These are phyloP conservation scores for Durusdinium trenchii DNA, from an alignment of 73 alveolate species.

Conservation along the genomic window DNA sequence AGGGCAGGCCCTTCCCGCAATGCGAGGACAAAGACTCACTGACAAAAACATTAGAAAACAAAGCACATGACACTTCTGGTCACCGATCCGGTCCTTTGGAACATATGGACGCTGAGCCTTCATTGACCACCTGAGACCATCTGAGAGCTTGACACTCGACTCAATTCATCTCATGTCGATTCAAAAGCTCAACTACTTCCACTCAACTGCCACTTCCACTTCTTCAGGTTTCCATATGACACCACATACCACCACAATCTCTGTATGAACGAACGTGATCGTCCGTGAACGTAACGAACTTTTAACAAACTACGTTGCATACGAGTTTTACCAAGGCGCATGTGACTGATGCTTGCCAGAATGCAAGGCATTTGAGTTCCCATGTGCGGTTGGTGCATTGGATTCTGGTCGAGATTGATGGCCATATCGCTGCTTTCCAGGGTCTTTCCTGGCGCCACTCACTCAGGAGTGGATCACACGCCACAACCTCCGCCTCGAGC, in stretches of 20 bases:
- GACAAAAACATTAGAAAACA: neutral
- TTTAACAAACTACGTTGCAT: neutral
- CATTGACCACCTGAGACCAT: neutral
- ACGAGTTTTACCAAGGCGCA: constrained; percentile 32
- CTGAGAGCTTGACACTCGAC: no score
- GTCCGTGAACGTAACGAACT: neutral
- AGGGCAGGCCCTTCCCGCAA: neutral
- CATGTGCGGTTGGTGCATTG: neutral
- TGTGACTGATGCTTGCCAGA: neutral
- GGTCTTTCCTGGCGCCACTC: neutral
- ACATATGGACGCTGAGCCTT: neutral
- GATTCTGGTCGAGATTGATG: neutral
- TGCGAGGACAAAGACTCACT: neutral
- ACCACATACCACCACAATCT: neutral
- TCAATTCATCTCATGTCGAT: no score
- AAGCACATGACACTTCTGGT: neutral
- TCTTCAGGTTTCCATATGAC: no score
- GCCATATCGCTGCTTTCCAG: neutral
- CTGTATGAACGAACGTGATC: neutral
- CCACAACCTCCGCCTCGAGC: no score
- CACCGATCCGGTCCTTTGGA: neutral
- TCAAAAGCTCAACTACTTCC: no score
- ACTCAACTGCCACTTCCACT: no score
- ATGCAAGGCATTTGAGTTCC: neutral
- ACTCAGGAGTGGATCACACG: neutral